Conservation (phyloP, 768 basidiomycete species). For the Kwoniella newhampshirensis region DNA sequence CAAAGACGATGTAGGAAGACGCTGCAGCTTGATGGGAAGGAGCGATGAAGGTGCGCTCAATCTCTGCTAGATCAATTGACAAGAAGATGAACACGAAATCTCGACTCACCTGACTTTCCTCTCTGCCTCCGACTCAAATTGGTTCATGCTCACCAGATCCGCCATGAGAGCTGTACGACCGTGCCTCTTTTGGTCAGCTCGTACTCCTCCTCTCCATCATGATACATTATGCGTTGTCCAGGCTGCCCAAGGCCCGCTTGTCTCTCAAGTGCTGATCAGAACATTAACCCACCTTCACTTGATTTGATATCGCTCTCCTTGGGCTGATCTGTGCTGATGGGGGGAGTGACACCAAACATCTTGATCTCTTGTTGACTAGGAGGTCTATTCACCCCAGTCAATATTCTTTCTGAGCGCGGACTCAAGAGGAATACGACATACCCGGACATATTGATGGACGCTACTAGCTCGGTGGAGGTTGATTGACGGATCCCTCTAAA, state of each 20-base stretch:
- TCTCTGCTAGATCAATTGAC: no score
- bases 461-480: not conserved
- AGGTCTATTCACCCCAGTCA: no score
- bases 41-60: no score
- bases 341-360: slow-evolving; percentile 50
- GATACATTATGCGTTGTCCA: no score
- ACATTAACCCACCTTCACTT: slow-evolving; percentile 39
- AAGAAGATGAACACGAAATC: not conserved
- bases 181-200: not conserved
- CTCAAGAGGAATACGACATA: no score
- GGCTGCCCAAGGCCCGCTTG: not conserved
- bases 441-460: slow-evolving; percentile 2
- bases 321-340: slow-evolving; percentile 50
- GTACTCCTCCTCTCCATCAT: not conserved
- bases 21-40: not conserved
- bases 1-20: not conserved
- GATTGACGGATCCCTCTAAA: not conserved
- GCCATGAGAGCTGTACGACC: slow-evolving; percentile 67
- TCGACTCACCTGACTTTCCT: slow-evolving; percentile 75
- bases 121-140: slow-evolving; percentile 87
- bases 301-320: slow-evolving; percentile 43
- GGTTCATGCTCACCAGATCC: slow-evolving; percentile 78
- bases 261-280: not conserved
- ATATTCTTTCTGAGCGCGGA: no score
- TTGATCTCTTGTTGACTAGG: slow-evolving; percentile 25